These are phyloP conservation scores for Penicillium sp. DNA, from an alignment of 2,329 filamentous ascomycete species.

Conservation along the genomic window DNA sequence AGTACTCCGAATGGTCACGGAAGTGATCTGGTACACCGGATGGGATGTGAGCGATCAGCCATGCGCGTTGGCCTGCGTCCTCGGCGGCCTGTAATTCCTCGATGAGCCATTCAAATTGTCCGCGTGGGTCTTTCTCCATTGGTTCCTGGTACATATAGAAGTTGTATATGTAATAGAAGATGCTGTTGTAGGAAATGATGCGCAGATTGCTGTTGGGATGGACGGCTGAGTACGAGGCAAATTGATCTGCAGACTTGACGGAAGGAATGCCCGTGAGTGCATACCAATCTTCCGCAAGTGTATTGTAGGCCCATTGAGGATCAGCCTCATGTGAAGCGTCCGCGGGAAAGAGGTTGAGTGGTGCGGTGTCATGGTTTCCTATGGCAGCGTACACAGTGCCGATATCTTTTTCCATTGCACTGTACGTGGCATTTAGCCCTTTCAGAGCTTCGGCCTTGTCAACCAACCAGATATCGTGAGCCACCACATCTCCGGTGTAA, in stretches of 20 bases:
- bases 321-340: constrained; percentile 36
- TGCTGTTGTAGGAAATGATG: constrained; percentile 60
- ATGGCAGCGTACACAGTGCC: constrained; percentile 52
- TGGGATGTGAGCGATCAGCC: constrained; percentile 59
- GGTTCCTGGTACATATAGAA: constrained; percentile 54
- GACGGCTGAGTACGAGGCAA: constrained; percentile 52
- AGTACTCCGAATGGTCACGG: constrained; percentile 52
- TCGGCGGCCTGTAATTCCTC: constrained; percentile 55
- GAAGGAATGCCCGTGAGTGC: constrained; percentile 46
- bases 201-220: constrained; percentile 50
- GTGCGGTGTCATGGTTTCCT: constrained; percentile 58
- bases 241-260: constrained; percentile 36
- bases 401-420: constrained; percentile 43
- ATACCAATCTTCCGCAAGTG: constrained; percentile 48
- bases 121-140: constrained; percentile 52
- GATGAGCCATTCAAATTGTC: constrained; percentile 55
- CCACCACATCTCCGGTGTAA: constrained; percentile 60
- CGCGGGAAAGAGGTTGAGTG: constrained; percentile 53
- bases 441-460: constrained; percentile 31
- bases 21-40: constrained; percentile 52
- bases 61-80: constrained; percentile 52
- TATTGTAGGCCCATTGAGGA: constrained; percentile 54
- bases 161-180: constrained; percentile 59
- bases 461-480: constrained; percentile 47
- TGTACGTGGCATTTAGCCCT: constrained; percentile 48